Conservation (phyloP, 768 basidiomycete species). For the Lactarius psammicola region DNA sequence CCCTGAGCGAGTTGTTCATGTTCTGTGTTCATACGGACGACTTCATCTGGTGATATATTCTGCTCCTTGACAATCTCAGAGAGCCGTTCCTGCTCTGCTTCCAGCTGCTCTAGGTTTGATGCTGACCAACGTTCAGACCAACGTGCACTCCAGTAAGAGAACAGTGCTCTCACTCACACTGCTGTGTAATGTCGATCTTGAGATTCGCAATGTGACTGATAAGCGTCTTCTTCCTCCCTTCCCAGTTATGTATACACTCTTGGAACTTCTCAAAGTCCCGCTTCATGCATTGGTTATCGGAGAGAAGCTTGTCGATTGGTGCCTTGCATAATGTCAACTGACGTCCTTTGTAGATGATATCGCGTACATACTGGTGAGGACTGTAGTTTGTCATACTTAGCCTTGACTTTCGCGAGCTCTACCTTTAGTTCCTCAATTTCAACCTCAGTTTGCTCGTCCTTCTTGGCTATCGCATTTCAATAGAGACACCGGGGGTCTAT, state of each 20-base stretch:
- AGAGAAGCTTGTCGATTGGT: conserved; percentile 60
- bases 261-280: conserved; percentile 78
- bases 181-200: conserved; percentile 58
- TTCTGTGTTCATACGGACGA: conserved; percentile 86
- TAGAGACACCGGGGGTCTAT: not conserved
- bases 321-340: conserved; percentile 33
- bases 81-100: conserved; percentile 61
- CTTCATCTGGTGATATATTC: conserved; percentile 90
- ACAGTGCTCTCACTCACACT: conserved; percentile 43
- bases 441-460: conserved; percentile 63
- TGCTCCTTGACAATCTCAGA: conserved; percentile 73
- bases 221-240: conserved; percentile 64
- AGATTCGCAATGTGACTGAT: conserved; percentile 65
- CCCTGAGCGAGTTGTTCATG: conserved; percentile 73
- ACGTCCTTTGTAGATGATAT: not conserved
- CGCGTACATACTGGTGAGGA: conserved; percentile 56
- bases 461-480: conserved; percentile 48
- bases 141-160: not conserved
- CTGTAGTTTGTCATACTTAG: conserved; percentile 56
- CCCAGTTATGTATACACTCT: conserved; percentile 68
- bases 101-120: conserved; percentile 57
- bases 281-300: conserved; percentile 60
- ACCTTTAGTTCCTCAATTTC: conserved; percentile 61
- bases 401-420: conserved; percentile 45
- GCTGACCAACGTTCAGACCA: conserved; percentile 7